Percentiles rank a stretch among this genome's conserved stretches.
These are phyloP conservation scores for Oemleria cerasiformis DNA, from an alignment of 306 rosid genomes.

Conservation along the genomic window DNA sequence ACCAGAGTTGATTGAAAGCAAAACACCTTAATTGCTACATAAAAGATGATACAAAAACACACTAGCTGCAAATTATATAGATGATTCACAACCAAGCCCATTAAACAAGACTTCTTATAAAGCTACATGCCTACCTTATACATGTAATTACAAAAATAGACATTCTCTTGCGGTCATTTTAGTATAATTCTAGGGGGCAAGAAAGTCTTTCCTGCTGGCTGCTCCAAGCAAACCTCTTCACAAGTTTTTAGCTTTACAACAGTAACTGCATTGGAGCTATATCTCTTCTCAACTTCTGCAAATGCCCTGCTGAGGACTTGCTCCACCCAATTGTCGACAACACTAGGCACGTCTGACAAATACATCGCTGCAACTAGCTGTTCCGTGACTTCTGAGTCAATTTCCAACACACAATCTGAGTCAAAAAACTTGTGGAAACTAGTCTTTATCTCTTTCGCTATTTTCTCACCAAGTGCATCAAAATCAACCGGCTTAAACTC, in stretches of 20 bases:
- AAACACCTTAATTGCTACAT: conserved; percentile 28
- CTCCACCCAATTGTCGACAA: conserved; percentile 75
- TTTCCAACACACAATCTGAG: conserved; percentile 43
- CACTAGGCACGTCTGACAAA: conserved; percentile 42
- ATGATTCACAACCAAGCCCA: not conserved
- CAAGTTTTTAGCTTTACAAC: conserved; percentile 52
- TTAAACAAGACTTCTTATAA: conserved; percentile 36
- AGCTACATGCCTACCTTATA: conserved; percentile 48
- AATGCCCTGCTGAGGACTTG: conserved; percentile 63
- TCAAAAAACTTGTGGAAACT: conserved; percentile 51
- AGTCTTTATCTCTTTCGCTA: conserved; percentile 42
- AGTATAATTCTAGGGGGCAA: conserved; percentile 62
- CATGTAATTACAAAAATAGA: conserved; percentile 37
- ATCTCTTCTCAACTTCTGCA: conserved; percentile 46
- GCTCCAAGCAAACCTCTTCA: conserved; percentile 34
- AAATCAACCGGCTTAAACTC: conserved; percentile 71
- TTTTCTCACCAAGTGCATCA: conserved; percentile 53
- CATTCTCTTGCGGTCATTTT: conserved; percentile 31
- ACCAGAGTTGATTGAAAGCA: not conserved
- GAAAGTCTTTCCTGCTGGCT: conserved; percentile 37
- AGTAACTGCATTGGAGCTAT: conserved; percentile 41
- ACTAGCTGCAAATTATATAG: not conserved
- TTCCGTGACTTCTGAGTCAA: conserved; percentile 57
- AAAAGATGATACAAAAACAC: conserved; percentile 29
- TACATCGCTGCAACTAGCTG: conserved; percentile 71